Conservation (phyloP, 2,329 filamentous ascomycete genomes). For the Talaromyces sp. region DNA sequence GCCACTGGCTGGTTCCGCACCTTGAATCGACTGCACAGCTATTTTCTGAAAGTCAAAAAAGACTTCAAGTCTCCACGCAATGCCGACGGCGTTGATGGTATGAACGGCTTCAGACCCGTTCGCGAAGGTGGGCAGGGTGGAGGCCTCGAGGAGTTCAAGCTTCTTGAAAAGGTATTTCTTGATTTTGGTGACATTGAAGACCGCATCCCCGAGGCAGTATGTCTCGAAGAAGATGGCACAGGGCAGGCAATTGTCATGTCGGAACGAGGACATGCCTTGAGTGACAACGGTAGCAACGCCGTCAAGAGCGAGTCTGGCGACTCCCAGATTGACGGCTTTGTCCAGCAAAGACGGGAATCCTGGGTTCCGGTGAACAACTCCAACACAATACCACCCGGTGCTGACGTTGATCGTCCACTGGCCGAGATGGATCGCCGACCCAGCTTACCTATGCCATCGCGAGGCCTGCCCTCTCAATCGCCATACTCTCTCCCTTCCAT, state of each 20-base stretch:
- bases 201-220: constrained; percentile 28
- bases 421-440: constrained; percentile 23
- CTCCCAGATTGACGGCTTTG: constrained; percentile 24
- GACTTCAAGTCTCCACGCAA: constrained; percentile 33
- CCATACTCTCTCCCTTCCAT: constrained; percentile 31
- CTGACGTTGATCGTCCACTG: constrained; percentile 7
- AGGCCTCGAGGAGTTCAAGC: constrained; percentile 34
- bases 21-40: constrained; percentile 37
- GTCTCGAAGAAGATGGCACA: constrained; percentile 29
- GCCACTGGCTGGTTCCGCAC: constrained; percentile 42
- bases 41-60: constrained; percentile 36
- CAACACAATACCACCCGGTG: constrained; percentile 3
- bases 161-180: constrained; percentile 38
- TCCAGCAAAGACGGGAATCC: constrained; percentile 31
- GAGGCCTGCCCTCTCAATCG: constrained; percentile 21
- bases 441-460: constrained; percentile 33
- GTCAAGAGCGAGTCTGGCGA: constrained; percentile 38
- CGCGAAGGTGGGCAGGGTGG: constrained; percentile 30
- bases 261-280: constrained; percentile 21
- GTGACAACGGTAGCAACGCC: constrained; percentile 37
- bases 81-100: constrained; percentile 22
- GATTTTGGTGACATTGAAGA: constrained; percentile 38
- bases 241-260: constrained; percentile 11
- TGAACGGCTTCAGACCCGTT: constrained; percentile 26
- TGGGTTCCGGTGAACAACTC: constrained; percentile 38